Evolutionary conservation across 495 filamentous ascomycete genomes (phyloP).

Genomic region (Xylaria curta): DNA sequence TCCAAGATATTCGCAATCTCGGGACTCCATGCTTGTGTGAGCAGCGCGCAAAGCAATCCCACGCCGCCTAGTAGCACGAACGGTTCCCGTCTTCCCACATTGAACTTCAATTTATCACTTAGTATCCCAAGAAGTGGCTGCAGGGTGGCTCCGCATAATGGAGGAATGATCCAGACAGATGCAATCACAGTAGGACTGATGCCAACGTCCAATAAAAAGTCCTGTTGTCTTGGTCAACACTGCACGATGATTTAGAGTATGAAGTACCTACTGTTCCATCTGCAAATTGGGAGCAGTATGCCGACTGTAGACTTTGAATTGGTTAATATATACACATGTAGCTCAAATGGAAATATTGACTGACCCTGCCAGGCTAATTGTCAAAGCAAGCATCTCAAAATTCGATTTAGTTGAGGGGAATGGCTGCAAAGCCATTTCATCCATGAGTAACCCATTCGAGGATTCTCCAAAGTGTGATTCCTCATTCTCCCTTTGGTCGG

Average conservation of each 20-base stretch:
- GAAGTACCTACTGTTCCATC: not conserved
- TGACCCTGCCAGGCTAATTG: not conserved
- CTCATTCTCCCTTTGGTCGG: not conserved
- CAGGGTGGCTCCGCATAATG: conserved; percentile 5
- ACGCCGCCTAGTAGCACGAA: not conserved
- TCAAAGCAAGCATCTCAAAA: not conserved
- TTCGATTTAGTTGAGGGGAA: not conserved
- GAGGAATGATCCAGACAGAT: conserved; percentile 8
- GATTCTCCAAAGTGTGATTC: not conserved
- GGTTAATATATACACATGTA: not conserved
- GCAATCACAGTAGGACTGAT: conserved; percentile 11
- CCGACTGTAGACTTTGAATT: not conserved
- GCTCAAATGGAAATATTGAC: not conserved
- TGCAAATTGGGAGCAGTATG: not conserved
- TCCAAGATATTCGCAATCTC: not conserved
- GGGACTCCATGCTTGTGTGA: not conserved
- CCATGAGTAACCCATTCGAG: not conserved
- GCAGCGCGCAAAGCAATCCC: not conserved
- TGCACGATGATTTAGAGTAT: not conserved
- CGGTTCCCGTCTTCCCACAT: not conserved
- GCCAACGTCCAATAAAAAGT: not conserved
- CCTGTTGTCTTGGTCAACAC: not conserved
- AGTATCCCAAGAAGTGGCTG: conserved; percentile 5
- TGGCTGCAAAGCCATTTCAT: not conserved
- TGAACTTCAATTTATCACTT: not conserved